Percentiles rank a stretch among this genome's conserved stretches.
These are phyloP conservation scores for Chlorociboria aeruginascens DNA, from an alignment of 495 filamentous ascomycete species.

Conservation along the genomic window DNA sequence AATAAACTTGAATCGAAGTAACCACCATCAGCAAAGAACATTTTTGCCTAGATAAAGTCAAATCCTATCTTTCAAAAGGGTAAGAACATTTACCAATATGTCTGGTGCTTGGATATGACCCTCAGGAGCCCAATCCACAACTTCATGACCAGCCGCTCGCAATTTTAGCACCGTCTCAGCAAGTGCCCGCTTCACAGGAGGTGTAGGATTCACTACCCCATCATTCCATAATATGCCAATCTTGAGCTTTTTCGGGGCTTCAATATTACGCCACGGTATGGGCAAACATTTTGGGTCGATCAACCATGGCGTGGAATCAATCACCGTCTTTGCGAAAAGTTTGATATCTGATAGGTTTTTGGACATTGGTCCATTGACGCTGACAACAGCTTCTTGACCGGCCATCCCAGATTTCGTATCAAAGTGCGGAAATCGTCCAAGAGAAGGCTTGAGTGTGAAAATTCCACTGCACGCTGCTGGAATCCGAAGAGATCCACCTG, in stretches of 20 bases:
- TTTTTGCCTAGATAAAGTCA: not conserved
- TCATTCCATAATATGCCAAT: constrained; percentile 43
- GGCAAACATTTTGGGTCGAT: constrained; percentile 28
- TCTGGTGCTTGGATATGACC: not conserved
- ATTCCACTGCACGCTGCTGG: constrained; percentile 46
- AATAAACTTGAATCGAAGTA: too few species aligned
- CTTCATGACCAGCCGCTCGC: not conserved
- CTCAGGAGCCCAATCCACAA: not conserved
- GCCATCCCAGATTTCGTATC: constrained; percentile 20
- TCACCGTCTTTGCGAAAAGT: constrained; percentile 28
- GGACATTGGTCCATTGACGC: constrained; percentile 33
- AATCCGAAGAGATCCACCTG: constrained; percentile 22
- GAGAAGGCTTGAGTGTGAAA: constrained; percentile 44
- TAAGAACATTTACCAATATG: not conserved
- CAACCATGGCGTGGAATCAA: constrained; percentile 27
- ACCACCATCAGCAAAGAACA: not conserved
- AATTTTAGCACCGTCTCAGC: not conserved
- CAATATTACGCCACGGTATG: constrained; percentile 27
- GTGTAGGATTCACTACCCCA: constrained; percentile 42
- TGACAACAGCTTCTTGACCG: constrained; percentile 20
- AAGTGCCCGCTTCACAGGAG: constrained; percentile 36
- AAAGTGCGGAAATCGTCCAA: constrained; percentile 30
- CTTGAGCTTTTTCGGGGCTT: constrained; percentile 24
- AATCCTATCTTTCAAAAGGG: not conserved
- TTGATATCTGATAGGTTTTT: constrained; percentile 25